These are phyloP conservation scores for Dryas octopetala DNA, from an alignment of 306 rosid species.

Conservation along the genomic window DNA sequence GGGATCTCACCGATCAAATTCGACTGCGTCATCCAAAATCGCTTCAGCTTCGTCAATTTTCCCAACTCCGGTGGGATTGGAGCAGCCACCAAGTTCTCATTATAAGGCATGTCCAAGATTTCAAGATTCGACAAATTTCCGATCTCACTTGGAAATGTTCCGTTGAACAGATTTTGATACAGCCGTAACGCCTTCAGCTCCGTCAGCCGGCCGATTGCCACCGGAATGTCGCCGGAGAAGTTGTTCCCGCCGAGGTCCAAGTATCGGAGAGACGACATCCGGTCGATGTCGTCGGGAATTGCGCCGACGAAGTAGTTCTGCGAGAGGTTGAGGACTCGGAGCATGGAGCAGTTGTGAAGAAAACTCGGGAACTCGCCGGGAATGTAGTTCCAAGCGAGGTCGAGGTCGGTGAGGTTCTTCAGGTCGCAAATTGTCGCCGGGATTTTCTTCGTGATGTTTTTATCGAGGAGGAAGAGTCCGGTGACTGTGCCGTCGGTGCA, in stretches of 20 bases:
- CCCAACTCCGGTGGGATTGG: constrained; percentile 58
- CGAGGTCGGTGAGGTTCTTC: constrained; percentile 41
- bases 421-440: constrained; percentile 60
- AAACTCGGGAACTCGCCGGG: constrained; percentile 60
- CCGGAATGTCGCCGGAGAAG: constrained; percentile 66
- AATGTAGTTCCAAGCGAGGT: constrained; percentile 57
- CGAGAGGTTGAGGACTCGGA: constrained; percentile 59
- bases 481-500: constrained; percentile 49
- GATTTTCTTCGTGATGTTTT: constrained; percentile 37
- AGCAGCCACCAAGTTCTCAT: constrained; percentile 26
- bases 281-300: constrained; percentile 55
- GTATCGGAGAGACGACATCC: constrained; percentile 36
- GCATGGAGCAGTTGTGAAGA: constrained; percentile 68
- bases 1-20: constrained; percentile 67
- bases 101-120: constrained; percentile 39
- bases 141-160: constrained; percentile 59
- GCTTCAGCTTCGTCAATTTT: constrained; percentile 46
- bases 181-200: constrained; percentile 36
- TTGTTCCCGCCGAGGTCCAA: constrained; percentile 59
- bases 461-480: constrained; percentile 35
- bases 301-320: constrained; percentile 53
- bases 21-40: constrained; percentile 38
- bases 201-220: constrained; percentile 44
- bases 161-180: constrained; percentile 46
- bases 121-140: constrained; percentile 63